Base-by-base conservation (phyloP, 2,329 filamentous ascomycete species). In the Cladophialophora carrionii region DNA sequence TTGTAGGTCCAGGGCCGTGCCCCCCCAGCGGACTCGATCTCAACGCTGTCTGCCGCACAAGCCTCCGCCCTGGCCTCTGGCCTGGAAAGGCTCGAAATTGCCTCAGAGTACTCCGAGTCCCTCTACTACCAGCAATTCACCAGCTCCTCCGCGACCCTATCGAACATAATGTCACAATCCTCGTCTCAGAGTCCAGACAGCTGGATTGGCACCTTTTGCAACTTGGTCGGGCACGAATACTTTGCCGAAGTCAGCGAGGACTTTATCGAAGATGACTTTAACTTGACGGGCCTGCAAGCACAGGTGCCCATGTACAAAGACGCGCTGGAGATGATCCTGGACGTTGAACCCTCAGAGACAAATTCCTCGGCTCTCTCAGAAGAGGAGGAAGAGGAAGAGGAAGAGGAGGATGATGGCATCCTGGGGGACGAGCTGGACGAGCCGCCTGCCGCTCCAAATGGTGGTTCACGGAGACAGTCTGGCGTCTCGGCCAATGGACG, bases 221-320 rank as follows among this genome's bases (percentile, higher is more conserved):
- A 91, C 46, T 84, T 98, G 53, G 86, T 98, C 66, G 95, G 95
- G 68, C 95, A 99, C 77, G 95, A 99, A 79, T 99, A 98, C 81
- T 99, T 99, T 78, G 95, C 95, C 68, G 95, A 99, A 82, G 94
- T 99, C 57, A 95, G 92, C 53, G 95, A 99, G 80, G 95, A 99
- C 75, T 99, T 99, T 74, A 98, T 99, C 76, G 95, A 99, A 78
- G 95, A 99, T 87, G 95, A 99, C 79, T 99, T 99, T 84, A 99
- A 99, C 79, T 84, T 99, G 70, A 99, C 95, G 0, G 95, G 95
- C 57, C 83, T 99, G 74, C 92, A 96, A 79, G 90, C 89, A 66
- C 94, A 98, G 80, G 95, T 99, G 59, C 90, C 92, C 70, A 96
- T 97, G 91, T 99, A 99, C 79, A 99, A 98, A 80, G 95, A 99